Base-by-base conservation (phyloP, 805 yeast genomes). In the Zygosaccharomyces pseudorouxii region DNA sequence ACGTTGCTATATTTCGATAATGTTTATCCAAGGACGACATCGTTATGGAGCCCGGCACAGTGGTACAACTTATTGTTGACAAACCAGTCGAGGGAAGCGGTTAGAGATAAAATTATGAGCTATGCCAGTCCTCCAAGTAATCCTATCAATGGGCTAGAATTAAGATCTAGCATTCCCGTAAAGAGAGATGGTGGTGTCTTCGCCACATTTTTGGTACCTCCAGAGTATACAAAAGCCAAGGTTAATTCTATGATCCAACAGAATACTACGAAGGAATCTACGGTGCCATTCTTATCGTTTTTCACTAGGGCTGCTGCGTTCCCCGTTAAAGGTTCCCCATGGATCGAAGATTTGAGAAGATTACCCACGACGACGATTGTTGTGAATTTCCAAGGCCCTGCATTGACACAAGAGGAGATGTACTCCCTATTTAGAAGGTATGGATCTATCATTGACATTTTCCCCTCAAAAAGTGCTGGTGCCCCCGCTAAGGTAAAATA, bases 131-230 rank as follows among this genome's bases (percentile, higher is more conserved):
- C 77, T 5, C 54, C 55, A 4, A 53, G 53, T 1, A 62, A 59
- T 18, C 71, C 74, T 1, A 66, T 73, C n/a, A 64, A 65, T 37
- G 73, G 70, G 1, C 49, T 82, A 20, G 67, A 74, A 25, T 71
- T 88, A 42, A 72, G 77, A 5, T 81, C 82, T 1, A 74, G 88
- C 27, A 78, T 83, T 28, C 85, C 93, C 0, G 77, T 90, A 47
- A 74, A 72, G 48, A 74, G 95, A 51, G 99, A 93, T 61, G 96
- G 97, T 45, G 98, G 98, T 39, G 97, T 89, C 1, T 90, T 92
- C 74, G 93, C 88, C 31, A 84, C 84, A 55, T 84, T 84, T 57
- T 66, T 71, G 27, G 78, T 86, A 25, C 87, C 90, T 0, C 73
- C 71, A 5, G 74, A 68, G 2, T 65, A 65, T 47, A 68, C 76